Percentiles rank a stretch among this genome's conserved stretches.
These are phyloP conservation scores for Tolypocladium tropicale DNA, from an alignment of 2,329 filamentous ascomycete genomes.

Conservation along the genomic window DNA sequence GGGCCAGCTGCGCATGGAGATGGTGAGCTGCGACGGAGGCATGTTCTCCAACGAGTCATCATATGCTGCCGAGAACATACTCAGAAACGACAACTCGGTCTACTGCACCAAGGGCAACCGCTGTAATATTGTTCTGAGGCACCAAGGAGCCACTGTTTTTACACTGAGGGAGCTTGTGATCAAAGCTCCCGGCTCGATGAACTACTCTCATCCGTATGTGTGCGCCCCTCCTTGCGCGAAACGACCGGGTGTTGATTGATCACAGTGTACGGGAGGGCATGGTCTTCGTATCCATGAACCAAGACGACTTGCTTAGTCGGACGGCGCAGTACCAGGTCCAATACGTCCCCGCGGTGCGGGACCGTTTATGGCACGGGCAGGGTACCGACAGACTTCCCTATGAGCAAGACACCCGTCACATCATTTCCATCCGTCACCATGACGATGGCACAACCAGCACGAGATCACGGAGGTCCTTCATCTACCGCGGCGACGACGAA, in stretches of 20 bases:
- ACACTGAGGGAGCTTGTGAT: constrained; percentile 79
- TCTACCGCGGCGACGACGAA: constrained; percentile 28
- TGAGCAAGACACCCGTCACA: constrained; percentile 18
- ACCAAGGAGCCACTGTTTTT: constrained; percentile 73
- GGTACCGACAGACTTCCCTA: constrained; percentile 6
- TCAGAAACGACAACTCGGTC: constrained; percentile 71
- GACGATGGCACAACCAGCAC: constrained; percentile 40
- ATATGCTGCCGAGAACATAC: constrained; percentile 69
- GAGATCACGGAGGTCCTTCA: constrained; percentile 33
- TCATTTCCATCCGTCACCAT: constrained; percentile 42
- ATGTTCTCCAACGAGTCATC: constrained; percentile 50
- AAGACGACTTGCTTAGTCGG: constrained; percentile 61
- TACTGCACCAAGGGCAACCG: constrained; percentile 84
- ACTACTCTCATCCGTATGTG: constrained; percentile 82
- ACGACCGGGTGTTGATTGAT: background rate
- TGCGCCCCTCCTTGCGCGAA: constrained; percentile 13
- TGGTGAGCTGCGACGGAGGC: constrained; percentile 82
- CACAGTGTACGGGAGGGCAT: constrained; percentile 78
- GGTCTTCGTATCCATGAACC: constrained; percentile 81
- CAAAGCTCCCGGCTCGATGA: constrained; percentile 62
- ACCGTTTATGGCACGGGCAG: constrained; percentile 7
- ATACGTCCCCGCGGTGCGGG: constrained; percentile 31
- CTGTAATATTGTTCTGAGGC: constrained; percentile 78
- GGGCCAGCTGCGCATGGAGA: constrained; percentile 73
- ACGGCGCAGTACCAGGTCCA: constrained; percentile 69